These are phyloP conservation scores for Vitis hybrid DNA, from an alignment of 177 flowering plant species.

Conservation along the genomic window DNA sequence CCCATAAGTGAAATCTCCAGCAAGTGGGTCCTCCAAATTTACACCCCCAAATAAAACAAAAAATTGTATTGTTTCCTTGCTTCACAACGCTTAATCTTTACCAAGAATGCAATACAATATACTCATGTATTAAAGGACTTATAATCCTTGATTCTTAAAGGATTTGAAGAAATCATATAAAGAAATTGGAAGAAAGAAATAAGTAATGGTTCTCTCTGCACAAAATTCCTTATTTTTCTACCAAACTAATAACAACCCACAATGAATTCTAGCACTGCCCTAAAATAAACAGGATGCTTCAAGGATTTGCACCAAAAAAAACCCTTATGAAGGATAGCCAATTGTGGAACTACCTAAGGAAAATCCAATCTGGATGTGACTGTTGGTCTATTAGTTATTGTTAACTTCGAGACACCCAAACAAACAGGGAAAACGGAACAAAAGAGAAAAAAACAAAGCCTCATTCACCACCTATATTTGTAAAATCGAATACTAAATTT, in stretches of 20 bases:
- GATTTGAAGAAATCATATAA: not conserved
- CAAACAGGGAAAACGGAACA: not conserved
- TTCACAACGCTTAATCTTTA: not conserved
- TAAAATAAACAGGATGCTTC: not conserved
- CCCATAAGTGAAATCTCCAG: no score
- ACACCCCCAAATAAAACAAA: not conserved
- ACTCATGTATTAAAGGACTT: not conserved
- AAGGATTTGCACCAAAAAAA: not conserved
- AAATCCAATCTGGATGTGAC: constrained; percentile 4
- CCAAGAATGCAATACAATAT: not conserved
- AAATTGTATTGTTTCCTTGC: not conserved
- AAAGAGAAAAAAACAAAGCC: no score
- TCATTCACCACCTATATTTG: not conserved
- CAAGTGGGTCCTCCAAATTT: constrained; percentile 1
- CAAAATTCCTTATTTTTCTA: constrained; percentile 3
- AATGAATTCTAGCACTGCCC: constrained; percentile 1
- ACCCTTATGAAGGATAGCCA: not conserved
- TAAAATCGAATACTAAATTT: not conserved
- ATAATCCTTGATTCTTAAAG: not conserved
- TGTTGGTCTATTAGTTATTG: constrained; percentile 13
- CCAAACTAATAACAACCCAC: constrained; percentile 20
- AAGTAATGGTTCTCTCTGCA: not conserved
- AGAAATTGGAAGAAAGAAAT: not conserved
- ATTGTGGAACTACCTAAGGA: constrained; percentile 6
- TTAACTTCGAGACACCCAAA: constrained; percentile 13